Evolutionary conservation across 2,329 filamentous ascomycete genomes (phyloP), one percentile per base, ranked within the genome.

Genomic region (Truncatella angustata): DNA sequence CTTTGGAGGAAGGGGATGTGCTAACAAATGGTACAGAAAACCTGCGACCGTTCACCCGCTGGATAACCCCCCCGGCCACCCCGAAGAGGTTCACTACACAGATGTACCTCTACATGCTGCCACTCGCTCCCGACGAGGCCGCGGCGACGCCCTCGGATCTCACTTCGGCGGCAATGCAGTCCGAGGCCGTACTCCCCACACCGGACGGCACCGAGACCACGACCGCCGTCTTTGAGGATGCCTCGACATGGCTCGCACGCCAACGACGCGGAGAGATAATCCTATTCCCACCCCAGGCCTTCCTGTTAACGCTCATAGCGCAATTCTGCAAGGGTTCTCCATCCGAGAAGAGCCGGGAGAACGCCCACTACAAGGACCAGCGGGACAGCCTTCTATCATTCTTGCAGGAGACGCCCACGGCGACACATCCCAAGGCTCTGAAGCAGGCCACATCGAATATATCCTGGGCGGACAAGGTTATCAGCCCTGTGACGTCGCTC

Each of bases 61-160:
- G 94, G 94, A 79, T 97, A 51, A 97, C 94, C 2, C 93, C 93
- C 0, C 70, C 76, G 0, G 84, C 81, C 55, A 74, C 87, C 1
- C 81, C 85, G 0, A 90, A 86, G 61, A 82, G 94, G 42, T 99
- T 95, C 72, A 90, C 89, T 0, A 97, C 93, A 1, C 92, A 97
- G 66, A 97, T 97, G 93, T 99, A 97, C 71, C 69, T 97, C 10
- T 96, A 96, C 70, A 86, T 95, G 69, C 78, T 97, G 3, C 91
- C 91, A 0, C 71, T 86, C 10, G 71, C n/a, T 58, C 5, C 63
- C 60, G 28, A 61, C 55, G 60, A 9, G 21, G 20, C 1, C 58
- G n/a, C 61, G 7, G 54, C 55, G 3, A 48, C 28, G 48, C 24
- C 34, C 5, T 21, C 53, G 12, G 63, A 66, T 46, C 52, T 60